phyloP scores from a whole-genome alignment of 2,329 filamentous ascomycete genomes.

The Xylariaceae sp. region DNA sequence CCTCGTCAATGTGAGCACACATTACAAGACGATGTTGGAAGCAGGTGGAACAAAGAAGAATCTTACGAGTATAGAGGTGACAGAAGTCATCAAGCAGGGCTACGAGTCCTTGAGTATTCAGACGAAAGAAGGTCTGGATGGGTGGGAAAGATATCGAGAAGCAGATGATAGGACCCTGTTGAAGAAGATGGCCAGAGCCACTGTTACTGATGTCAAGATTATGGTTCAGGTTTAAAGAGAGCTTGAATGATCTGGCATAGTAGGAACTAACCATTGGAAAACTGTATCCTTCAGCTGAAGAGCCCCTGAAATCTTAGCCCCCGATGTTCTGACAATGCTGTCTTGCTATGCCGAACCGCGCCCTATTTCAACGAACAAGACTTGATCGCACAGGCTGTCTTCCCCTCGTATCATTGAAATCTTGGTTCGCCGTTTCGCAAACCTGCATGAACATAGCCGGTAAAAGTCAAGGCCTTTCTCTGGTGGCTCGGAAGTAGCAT shows the following conservation, averaged over 20 bases:
- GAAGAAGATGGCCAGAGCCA: conserved; percentile 82
- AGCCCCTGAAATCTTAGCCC: too few relatives aligned
- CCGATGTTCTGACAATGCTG: too few relatives aligned
- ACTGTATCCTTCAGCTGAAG: too few relatives aligned
- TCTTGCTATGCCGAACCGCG: background rate
- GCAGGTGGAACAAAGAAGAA: conserved; percentile 38
- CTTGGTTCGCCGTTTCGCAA: background rate
- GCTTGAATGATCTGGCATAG: too few relatives aligned
- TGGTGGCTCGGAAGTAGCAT: conserved; percentile 12
- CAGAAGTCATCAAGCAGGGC: conserved; percentile 89
- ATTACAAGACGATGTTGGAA: conserved; percentile 79
- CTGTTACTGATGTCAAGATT: conserved; percentile 60
- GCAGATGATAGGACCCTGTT: conserved; percentile 78
- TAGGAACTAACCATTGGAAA: too few relatives aligned
- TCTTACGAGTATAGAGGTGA: conserved; percentile 79
- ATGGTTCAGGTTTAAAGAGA: conserved; percentile 44
- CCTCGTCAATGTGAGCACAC: conserved; percentile 74
- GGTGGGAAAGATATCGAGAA: conserved; percentile 84
- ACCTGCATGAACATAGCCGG: conserved; percentile 1
- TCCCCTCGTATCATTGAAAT: background rate
- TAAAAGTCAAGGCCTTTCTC: background rate
- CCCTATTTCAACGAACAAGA: background rate
- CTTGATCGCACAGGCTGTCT: background rate
- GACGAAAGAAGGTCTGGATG: conserved; percentile 79
- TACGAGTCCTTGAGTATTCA: conserved; percentile 94